Evolutionary conservation across 192 early-diverging fungal species (phyloP).

Genomic region (Umbelopsis vinacea): DNA sequence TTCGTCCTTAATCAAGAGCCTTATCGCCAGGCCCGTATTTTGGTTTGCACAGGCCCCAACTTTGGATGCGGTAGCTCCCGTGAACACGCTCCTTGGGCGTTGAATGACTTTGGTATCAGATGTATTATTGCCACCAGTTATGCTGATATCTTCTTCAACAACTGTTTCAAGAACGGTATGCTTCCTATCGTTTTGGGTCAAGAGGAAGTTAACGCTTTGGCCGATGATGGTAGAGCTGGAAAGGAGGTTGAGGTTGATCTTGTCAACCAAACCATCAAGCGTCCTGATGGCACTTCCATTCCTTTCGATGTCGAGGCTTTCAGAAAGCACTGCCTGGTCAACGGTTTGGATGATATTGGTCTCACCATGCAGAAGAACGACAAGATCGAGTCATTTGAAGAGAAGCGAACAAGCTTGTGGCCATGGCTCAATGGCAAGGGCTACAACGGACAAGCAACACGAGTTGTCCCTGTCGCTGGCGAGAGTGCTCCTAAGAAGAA

Average conservation of each 20-base stretch:
- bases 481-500: constrained; percentile 28
- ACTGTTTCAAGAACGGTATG: constrained; percentile 79
- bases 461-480: constrained; percentile 16
- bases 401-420: constrained; percentile 46
- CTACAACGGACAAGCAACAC: constrained; percentile 32
- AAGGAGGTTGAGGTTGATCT: constrained; percentile 59
- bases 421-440: constrained; percentile 72
- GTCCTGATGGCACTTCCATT: constrained; percentile 46
- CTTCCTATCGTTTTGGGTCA: constrained; percentile 53
- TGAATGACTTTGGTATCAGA: constrained; percentile 72
- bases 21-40: constrained; percentile 53
- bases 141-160: constrained; percentile 79
- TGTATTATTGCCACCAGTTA: constrained; percentile 71
- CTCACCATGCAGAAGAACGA: constrained; percentile 67
- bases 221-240: constrained; percentile 52
- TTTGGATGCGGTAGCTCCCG: constrained; percentile 72
- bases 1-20: constrained; percentile 68
- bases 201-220: constrained; percentile 40
- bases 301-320: constrained; percentile 65
- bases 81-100: constrained; percentile 79
- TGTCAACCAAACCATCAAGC: constrained; percentile 49
- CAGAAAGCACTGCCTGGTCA: constrained; percentile 65
- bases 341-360: constrained; percentile 77
- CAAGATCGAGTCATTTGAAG: constrained; percentile 58
- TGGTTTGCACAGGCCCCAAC: constrained; percentile 63